Conservation (phyloP, 768 basidiomycete species). For the Dioszegia hungarica region DNA sequence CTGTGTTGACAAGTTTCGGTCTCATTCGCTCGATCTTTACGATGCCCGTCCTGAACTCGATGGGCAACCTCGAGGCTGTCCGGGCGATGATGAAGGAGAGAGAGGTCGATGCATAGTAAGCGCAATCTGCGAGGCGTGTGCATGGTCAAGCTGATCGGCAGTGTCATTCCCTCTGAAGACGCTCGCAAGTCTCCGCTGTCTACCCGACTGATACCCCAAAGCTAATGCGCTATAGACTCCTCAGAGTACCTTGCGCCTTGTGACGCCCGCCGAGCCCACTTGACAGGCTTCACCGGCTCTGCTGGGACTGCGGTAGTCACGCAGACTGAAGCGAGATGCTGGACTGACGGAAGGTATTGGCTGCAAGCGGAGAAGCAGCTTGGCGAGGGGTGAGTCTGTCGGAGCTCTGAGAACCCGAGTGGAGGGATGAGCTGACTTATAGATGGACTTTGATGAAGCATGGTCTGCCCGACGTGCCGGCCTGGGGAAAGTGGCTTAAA, state of each 20-base stretch:
- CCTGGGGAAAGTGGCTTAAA: constrained; percentile 24
- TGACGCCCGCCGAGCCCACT: constrained; percentile 77
- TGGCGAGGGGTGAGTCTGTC: constrained; percentile 54
- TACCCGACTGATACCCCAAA: neutral
- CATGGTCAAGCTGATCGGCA: constrained; percentile 13
- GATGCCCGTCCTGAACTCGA: neutral
- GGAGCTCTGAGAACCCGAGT: neutral
- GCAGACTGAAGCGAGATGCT: constrained; percentile 65
- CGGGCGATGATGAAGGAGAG: constrained; percentile 65
- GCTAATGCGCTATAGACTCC: constrained; percentile 58
- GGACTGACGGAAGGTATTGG: constrained; percentile 95
- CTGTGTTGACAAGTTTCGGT: too few relatives aligned
- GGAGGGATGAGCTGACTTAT: constrained; percentile 49
- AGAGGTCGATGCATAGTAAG: constrained; percentile 60
- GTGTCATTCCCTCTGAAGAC: constrained; percentile 86
- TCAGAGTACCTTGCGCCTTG: constrained; percentile 84
- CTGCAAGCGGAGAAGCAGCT: constrained; percentile 87
- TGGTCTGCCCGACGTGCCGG: constrained; percentile 64
- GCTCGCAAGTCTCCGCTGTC: constrained; percentile 60
- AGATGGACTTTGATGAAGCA: constrained; percentile 95
- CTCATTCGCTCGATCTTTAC: neutral
- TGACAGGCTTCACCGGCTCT: constrained; percentile 91
- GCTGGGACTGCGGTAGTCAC: constrained; percentile 86
- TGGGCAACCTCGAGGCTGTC: constrained; percentile 54
- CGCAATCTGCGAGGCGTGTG: neutral